Conservation (phyloP, 2,329 filamentous ascomycete genomes). For the Clarireedia hainanense region DNA sequence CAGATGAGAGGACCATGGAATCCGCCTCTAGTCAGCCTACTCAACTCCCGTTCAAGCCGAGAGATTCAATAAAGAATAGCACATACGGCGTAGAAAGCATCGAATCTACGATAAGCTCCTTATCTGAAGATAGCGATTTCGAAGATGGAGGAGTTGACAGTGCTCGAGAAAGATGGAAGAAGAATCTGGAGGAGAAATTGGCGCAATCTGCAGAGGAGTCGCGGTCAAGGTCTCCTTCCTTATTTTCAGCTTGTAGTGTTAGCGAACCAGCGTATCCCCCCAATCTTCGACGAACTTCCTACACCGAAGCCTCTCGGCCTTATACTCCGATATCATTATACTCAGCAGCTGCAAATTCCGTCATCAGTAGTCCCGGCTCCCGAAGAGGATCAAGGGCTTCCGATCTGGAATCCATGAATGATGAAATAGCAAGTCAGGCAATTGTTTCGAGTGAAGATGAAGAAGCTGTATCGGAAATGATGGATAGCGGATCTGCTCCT, state of each 20-base stretch:
- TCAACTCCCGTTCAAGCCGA: constrained; percentile 23
- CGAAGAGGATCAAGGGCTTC: constrained; percentile 45
- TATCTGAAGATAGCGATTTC: constrained; percentile 24
- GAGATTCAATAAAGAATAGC: constrained; percentile 31
- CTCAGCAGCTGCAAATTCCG: constrained; percentile 34
- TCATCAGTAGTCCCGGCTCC: constrained; percentile 44
- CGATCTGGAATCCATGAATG: constrained; percentile 40
- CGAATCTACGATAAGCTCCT: constrained; percentile 28
- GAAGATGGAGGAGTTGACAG: constrained; percentile 20
- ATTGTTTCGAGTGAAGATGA: constrained; percentile 29
- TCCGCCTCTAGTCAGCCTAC: constrained; percentile 31
- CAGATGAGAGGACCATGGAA: constrained; percentile 42
- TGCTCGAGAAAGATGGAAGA: constrained; percentile 26
- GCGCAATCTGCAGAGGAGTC: constrained; percentile 21
- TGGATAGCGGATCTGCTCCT: constrained; percentile 48
- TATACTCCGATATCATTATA: constrained; percentile 38
- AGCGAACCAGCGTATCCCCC: constrained; percentile 29
- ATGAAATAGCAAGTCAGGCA: constrained; percentile 34
- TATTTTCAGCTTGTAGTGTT: constrained; percentile 27
- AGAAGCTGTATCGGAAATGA: constrained; percentile 36
- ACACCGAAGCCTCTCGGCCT: constrained; percentile 34
- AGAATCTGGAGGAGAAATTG: constrained; percentile 17
- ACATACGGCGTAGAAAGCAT: constrained; percentile 29
- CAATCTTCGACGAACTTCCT: constrained; percentile 26
- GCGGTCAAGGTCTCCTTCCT: constrained; percentile 24